Evolutionary conservation across 192 early-diverging fungal species (phyloP), one percentile per base, ranked within the genome.

Genomic region (Diversispora eburnea): DNA sequence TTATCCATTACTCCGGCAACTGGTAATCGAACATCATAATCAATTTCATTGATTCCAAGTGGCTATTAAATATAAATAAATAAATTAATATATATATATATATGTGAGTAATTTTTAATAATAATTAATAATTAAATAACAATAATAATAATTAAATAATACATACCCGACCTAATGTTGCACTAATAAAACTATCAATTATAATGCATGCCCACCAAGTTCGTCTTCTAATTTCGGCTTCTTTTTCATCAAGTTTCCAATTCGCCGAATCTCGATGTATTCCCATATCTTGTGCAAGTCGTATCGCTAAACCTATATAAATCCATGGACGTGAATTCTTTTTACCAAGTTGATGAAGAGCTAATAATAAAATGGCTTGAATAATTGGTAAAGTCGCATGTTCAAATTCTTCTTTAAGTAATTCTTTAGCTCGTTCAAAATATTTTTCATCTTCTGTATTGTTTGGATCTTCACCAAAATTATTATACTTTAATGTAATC

Each of bases 141-240:
- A n/a, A n/a, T n/a, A n/a, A 54, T 54, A 9, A 54, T 54, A 17
- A 54, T 54, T 54, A 54, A 17, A 33, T 33, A 33, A 33, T 33
- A 54, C 51, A 54, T 54, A 54, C 51, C 4, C 90, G 86, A 19
- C 92, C 92, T 54, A 89, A 85, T 39, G 81, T 81, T 12, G 89
- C 87, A 69, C 87, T 88, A 15, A 82, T 81, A 77, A 88, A 83
- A 49, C 88, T 83, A 76, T 93, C 92, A 67, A 88, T 80, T 15
- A 92, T 80, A 56, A 88, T 90, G 73, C 88, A 89, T 22, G 85
- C 81, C 92, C 92, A 93, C 86, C 89, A 93, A 0, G 89, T 84
- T 48, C 90, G 84, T 61, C 87, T 87, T 45, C 92, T 75, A 54
- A 85, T 76, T 75, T 91, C 89, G 3, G 78, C 73, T 58, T 93